phyloP scores from a whole-genome alignment of 345 rosid genomes.

The Corchorus olitorius region DNA sequence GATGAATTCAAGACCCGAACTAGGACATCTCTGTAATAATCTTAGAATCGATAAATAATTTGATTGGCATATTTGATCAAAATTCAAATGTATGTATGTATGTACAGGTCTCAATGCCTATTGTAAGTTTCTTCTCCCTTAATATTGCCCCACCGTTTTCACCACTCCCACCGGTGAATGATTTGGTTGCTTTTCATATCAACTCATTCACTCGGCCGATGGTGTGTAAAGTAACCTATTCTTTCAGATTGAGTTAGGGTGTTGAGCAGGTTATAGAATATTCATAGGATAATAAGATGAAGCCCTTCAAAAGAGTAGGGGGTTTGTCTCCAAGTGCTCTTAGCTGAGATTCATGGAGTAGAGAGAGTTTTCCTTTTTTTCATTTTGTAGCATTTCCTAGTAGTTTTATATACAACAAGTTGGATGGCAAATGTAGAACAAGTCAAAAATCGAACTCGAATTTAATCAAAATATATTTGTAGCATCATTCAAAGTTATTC shows the following conservation, averaged over 20 bases:
- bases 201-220: background rate
- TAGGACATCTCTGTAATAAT: constrained; percentile 84
- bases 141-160: background rate
- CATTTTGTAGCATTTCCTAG: background rate
- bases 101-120: constrained; percentile 38
- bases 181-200: background rate
- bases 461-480: background rate
- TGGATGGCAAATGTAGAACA: background rate
- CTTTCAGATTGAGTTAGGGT: background rate
- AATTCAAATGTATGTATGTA: constrained; percentile 26
- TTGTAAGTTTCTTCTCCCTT: constrained; percentile 24
- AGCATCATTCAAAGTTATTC: background rate
- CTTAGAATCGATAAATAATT: constrained; percentile 74
- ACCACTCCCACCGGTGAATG: background rate
- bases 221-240: background rate
- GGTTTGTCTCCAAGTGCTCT: background rate
- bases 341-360: background rate
- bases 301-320: constrained; percentile 5
- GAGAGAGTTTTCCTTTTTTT: background rate
- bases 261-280: background rate
- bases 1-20: constrained; percentile 92
- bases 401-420: too few relatives aligned
- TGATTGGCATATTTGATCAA: constrained; percentile 7
- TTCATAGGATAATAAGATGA: constrained; percentile 2
- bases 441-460: background rate